These are phyloP conservation scores for Colletotrichum sp. DNA, from an alignment of 2,329 filamentous ascomycete species.

Conservation along the genomic window DNA sequence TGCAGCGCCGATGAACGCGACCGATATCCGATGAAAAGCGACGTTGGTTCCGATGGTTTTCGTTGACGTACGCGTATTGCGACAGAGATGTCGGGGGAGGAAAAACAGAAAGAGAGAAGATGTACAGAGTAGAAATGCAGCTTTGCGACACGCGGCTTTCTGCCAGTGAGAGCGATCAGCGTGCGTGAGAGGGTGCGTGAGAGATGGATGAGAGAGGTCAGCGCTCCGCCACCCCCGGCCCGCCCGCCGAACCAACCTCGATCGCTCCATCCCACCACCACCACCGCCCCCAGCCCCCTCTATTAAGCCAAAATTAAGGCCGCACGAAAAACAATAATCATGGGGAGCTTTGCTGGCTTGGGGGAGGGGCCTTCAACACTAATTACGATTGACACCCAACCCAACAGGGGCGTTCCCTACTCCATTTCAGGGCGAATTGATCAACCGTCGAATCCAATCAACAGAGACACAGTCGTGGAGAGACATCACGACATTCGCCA, in stretches of 20 bases:
- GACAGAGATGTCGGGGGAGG: background rate
- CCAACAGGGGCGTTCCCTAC: constrained; percentile 16
- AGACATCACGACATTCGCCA: background rate
- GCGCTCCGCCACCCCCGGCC: constrained; percentile 16
- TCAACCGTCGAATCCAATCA: background rate
- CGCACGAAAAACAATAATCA: background rate
- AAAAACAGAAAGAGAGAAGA: background rate
- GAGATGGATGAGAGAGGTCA: background rate
- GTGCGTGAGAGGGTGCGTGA: background rate
- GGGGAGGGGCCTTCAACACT: background rate
- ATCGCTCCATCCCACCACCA: background rate
- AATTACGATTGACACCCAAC: background rate
- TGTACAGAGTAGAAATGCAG: background rate
- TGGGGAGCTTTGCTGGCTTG: background rate
- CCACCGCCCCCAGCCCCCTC: constrained; percentile 15
- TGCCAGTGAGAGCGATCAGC: background rate
- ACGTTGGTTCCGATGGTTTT: background rate
- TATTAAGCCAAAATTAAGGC: constrained; percentile 4
- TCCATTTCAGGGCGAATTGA: background rate
- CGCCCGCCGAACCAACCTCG: constrained; percentile 5
- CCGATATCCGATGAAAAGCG: background rate
- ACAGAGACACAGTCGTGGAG: background rate
- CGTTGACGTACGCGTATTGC: background rate
- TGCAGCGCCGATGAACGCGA: background rate
- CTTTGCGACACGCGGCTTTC: background rate